phyloP scores from a whole-genome alignment of 2,329 filamentous ascomycete genomes.

The Fusarium succisae region DNA sequence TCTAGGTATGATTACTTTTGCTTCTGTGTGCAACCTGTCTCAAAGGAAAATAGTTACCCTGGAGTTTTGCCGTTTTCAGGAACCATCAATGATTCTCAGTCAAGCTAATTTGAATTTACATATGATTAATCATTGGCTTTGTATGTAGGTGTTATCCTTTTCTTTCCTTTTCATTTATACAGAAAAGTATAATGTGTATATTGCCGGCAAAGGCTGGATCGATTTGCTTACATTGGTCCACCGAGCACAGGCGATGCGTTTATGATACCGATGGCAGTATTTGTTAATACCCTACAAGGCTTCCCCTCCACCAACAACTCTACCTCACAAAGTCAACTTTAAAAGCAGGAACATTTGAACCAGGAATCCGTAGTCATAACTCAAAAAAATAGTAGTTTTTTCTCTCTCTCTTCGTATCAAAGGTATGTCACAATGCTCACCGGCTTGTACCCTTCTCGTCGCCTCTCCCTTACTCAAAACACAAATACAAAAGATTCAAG shows the following conservation, averaged over 20 bases:
- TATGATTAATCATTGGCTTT: background rate
- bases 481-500: slow-evolving; percentile 25
- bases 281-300: background rate
- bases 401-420: background rate
- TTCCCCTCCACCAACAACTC: background rate
- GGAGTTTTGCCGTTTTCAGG: background rate
- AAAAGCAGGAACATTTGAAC: background rate
- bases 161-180: too few relatives aligned
- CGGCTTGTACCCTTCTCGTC: slow-evolving; percentile 15
- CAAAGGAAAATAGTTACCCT: background rate
- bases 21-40: too few relatives aligned
- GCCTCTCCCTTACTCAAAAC: slow-evolving; percentile 24
- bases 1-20: background rate
- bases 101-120: background rate
- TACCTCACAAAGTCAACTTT: background rate
- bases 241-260: background rate
- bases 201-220: background rate
- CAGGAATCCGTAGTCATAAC: background rate
- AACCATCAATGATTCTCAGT: background rate
- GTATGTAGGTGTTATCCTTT: too few relatives aligned
- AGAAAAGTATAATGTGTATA: background rate
- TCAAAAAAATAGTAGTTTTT: slow-evolving; percentile 21
- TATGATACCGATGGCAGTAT: background rate
- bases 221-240: too few relatives aligned
- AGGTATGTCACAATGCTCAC: slow-evolving; percentile 26